These are phyloP conservation scores for Scedosporium boydii DNA, from an alignment of 2,329 filamentous ascomycete genomes.

Conservation along the genomic window DNA sequence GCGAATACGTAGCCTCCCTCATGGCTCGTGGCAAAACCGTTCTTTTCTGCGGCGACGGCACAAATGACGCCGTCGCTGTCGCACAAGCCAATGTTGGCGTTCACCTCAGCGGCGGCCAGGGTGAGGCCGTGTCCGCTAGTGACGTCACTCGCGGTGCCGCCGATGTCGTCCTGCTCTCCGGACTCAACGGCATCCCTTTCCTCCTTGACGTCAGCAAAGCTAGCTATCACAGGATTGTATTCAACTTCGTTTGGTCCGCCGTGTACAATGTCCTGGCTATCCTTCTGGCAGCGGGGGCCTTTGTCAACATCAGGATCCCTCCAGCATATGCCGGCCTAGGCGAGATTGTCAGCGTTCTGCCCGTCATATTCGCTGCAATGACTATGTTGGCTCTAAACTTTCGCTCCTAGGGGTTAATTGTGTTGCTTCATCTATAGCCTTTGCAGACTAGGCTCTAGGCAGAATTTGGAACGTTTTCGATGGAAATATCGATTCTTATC, in stretches of 20 bases:
- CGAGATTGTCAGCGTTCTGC: constrained; percentile 55
- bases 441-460: too few species aligned
- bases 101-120: constrained; percentile 37
- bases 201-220: constrained; percentile 36
- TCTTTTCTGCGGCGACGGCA: constrained; percentile 55
- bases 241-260: constrained; percentile 55
- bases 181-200: constrained; percentile 38
- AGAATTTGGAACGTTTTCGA: too few species aligned
- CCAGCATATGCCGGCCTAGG: constrained; percentile 47
- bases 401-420: not conserved
- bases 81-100: constrained; percentile 51
- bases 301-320: constrained; percentile 42
- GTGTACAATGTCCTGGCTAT: constrained; percentile 55
- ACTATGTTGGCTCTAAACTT: constrained; percentile 17
- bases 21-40: constrained; percentile 24
- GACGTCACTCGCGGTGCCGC: constrained; percentile 47
- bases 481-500: too few species aligned
- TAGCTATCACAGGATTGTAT: constrained; percentile 32
- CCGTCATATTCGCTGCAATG: constrained; percentile 37
- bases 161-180: constrained; percentile 46
- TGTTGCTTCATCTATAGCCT: too few species aligned
- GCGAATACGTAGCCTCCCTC: constrained; percentile 36
- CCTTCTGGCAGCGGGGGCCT: constrained; percentile 48
- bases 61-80: constrained; percentile 54
- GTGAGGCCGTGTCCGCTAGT: constrained; percentile 19